Conservation (phyloP, 73 alveolate genomes). For the Breviolum minutum region DNA sequence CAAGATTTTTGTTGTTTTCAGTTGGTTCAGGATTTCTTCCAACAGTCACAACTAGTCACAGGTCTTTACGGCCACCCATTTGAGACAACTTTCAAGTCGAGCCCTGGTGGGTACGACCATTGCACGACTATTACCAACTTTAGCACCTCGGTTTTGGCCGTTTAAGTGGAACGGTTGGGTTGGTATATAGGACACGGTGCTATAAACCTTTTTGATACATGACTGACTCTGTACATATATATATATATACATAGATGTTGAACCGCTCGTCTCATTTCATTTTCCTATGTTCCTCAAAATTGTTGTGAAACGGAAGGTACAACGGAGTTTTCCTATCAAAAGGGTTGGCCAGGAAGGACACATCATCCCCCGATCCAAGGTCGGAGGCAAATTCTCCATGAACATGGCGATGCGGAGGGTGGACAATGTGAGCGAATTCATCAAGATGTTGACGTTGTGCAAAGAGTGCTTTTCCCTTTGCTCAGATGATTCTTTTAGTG, state of each 20-base stretch:
- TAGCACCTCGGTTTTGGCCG: background rate
- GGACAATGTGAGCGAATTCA: conserved; percentile 76
- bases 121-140: conserved; percentile 71
- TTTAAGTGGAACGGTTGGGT: too few relatives aligned
- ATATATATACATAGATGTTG: too few relatives aligned
- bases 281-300: too few relatives aligned
- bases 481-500: background rate
- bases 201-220: too few relatives aligned
- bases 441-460: conserved; percentile 86
- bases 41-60: background rate
- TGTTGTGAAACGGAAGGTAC: too few relatives aligned
- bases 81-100: conserved; percentile 44
- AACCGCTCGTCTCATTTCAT: too few relatives aligned
- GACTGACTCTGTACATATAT: too few relatives aligned
- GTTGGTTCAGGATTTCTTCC: too few relatives aligned
- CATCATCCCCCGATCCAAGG: background rate
- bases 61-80: conserved; percentile 72
- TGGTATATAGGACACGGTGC: too few relatives aligned
- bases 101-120: conserved; percentile 54
- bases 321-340: too few relatives aligned
- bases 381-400: conserved; percentile 58
- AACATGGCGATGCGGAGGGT: conserved; percentile 71
- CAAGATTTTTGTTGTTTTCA: too few relatives aligned
- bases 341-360: background rate
- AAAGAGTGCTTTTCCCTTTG: background rate